These are phyloP conservation scores for Globisporangium spiculum DNA, from an alignment of 352 stramenopile genomes.

Conservation along the genomic window DNA sequence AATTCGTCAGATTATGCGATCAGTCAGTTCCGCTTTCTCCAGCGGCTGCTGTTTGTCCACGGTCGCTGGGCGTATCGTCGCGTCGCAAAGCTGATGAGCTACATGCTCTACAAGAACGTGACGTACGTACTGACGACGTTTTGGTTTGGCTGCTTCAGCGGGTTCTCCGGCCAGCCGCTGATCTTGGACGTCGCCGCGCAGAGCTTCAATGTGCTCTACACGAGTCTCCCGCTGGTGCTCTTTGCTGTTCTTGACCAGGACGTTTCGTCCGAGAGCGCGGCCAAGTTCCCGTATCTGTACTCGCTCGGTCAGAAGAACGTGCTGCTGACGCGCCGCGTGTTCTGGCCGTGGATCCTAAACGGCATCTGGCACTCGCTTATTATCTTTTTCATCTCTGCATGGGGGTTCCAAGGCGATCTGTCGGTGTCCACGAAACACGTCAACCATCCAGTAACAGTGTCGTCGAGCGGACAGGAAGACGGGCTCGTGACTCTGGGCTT, in stretches of 20 bases:
- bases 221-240: slow-evolving; percentile 66
- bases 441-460: slow-evolving; percentile 32
- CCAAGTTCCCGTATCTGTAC: slow-evolving; percentile 67
- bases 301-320: slow-evolving; percentile 67
- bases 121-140: slow-evolving; percentile 83
- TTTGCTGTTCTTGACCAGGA: slow-evolving; percentile 83
- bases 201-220: slow-evolving; percentile 85
- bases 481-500: slow-evolving; percentile 68
- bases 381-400: slow-evolving; percentile 80
- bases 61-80: slow-evolving; percentile 92
- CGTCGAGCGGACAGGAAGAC: slow-evolving; percentile 42
- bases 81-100: slow-evolving; percentile 90
- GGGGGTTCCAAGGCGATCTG: slow-evolving; percentile 48
- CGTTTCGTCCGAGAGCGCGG: slow-evolving; percentile 58
- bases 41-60: slow-evolving; percentile 90
- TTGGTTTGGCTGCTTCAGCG: slow-evolving; percentile 79
- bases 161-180: slow-evolving; percentile 75
- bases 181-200: slow-evolving; percentile 77
- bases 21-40: slow-evolving; percentile 92
- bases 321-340: slow-evolving; percentile 53
- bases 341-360: slow-evolving; percentile 83
- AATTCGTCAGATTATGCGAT: slow-evolving; percentile 94
- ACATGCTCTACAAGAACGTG: slow-evolving; percentile 96
- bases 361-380: slow-evolving; percentile 80
- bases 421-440: slow-evolving; percentile 22